Percentiles rank a stretch among this genome's conserved stretches.
phyloP scores from a whole-genome alignment of 164 flowering plant species.

The Chimonanthus praecox region DNA sequence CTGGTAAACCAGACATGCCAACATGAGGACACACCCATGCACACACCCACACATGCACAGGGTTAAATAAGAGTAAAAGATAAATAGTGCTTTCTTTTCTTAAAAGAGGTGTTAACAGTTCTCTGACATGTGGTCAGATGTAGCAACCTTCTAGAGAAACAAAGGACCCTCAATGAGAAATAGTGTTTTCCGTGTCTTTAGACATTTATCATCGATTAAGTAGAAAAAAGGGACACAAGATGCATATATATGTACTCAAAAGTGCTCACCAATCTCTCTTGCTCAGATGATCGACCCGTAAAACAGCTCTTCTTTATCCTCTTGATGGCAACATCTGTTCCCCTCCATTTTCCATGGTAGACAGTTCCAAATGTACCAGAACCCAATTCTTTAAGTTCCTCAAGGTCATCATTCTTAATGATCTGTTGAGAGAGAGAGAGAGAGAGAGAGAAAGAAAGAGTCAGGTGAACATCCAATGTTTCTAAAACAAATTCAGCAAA shows the following conservation, averaged over 20 bases:
- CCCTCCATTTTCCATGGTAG: constrained; percentile 97
- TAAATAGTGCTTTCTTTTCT: too few relatives aligned
- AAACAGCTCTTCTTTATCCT: constrained; percentile 89
- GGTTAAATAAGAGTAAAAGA: too few relatives aligned
- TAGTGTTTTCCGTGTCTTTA: neutral
- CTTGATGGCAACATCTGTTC: constrained; percentile 92
- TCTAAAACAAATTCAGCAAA: neutral
- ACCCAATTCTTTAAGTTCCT: constrained; percentile 83
- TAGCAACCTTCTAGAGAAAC: too few relatives aligned
- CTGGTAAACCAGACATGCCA: neutral
- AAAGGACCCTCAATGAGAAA: too few relatives aligned
- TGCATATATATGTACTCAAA: neutral
- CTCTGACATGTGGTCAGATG: too few relatives aligned
- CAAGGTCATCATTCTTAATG: constrained; percentile 87
- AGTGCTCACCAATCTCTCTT: constrained; percentile 74
- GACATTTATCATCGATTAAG: neutral
- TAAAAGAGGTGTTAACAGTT: too few relatives aligned
- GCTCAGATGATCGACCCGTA: constrained; percentile 91
- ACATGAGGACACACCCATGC: too few relatives aligned
- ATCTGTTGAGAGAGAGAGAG: constrained; percentile 28
- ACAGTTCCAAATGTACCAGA: constrained; percentile 97
- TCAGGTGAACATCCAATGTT: neutral
- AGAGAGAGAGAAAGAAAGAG: neutral
- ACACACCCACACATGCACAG: too few relatives aligned
- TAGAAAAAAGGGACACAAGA: neutral